phyloP scores from a whole-genome alignment of 2,329 filamentous ascomycete species.

The Monosporascus sp. region DNA sequence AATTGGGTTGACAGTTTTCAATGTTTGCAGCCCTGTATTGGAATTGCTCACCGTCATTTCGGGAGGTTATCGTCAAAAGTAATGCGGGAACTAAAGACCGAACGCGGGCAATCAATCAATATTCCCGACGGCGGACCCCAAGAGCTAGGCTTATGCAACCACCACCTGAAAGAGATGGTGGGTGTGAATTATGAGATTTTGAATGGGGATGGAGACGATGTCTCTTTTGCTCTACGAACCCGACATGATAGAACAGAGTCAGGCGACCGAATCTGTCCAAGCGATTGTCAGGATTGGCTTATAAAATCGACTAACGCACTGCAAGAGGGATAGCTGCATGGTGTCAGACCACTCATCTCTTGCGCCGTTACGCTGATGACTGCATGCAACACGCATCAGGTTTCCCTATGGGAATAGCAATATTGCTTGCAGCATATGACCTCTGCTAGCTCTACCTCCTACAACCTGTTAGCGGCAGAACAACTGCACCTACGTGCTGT shows the following conservation, averaged over 20 bases:
- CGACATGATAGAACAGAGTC: constrained; percentile 22
- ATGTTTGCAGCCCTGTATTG: constrained; percentile 14
- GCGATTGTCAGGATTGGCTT: constrained; percentile 28
- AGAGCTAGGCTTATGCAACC: background rate
- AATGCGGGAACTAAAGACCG: background rate
- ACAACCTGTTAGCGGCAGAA: too few species aligned
- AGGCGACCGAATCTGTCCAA: constrained; percentile 28
- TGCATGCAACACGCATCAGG: constrained; percentile 26
- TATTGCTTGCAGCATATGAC: constrained; percentile 25
- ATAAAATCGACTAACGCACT: constrained; percentile 21
- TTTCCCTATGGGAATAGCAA: constrained; percentile 17
- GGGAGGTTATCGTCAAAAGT: background rate
- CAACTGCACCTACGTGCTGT: too few species aligned
- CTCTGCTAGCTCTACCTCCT: background rate
- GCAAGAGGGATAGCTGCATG: constrained; percentile 26
- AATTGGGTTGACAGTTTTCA: constrained; percentile 19
- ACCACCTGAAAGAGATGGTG: constrained; percentile 2
- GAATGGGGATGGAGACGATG: constrained; percentile 14
- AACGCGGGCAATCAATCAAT: background rate
- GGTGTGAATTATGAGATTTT: constrained; percentile 15
- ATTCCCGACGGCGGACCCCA: background rate
- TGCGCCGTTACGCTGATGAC: constrained; percentile 24
- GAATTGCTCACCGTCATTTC: constrained; percentile 3
- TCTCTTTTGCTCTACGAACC: constrained; percentile 17
- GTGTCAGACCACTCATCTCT: constrained; percentile 25